These are phyloP conservation scores for Aurantiochytrium sp. DNA, from an alignment of 108 stramenopile genomes.

Conservation along the genomic window DNA sequence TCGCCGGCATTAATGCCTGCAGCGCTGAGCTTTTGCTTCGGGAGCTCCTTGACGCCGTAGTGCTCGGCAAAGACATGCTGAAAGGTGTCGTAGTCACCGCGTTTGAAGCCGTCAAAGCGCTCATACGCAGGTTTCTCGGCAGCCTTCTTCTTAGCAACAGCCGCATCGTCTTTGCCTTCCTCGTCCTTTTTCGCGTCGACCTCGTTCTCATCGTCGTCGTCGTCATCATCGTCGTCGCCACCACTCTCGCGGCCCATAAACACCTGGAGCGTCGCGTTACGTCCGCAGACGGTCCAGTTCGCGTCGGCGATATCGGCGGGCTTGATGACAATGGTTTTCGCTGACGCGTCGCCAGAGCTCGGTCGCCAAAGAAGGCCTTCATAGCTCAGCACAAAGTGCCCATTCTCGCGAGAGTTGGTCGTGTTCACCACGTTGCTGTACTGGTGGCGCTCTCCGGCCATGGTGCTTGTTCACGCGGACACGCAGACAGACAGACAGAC, in stretches of 20 bases:
- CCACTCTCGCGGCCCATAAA: background rate
- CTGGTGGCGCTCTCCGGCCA: background rate
- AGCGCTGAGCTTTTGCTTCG: background rate
- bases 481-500: no score
- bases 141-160: background rate
- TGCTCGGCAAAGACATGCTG: background rate
- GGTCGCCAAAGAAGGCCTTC: background rate
- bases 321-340: background rate
- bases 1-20: background rate
- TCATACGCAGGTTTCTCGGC: background rate
- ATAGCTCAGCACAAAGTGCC: background rate
- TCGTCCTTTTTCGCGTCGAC: background rate
- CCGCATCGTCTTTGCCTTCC: background rate
- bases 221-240: background rate
- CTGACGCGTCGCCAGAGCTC: background rate
- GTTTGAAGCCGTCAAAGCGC: conserved; percentile 3
- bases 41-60: background rate
- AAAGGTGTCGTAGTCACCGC: background rate
- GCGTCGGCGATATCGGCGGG: background rate
- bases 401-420: background rate
- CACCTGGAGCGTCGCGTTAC: background rate
- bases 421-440: background rate
- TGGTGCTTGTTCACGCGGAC: no score
- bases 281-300: background rate
- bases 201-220: background rate